Evolutionary conservation across 1,284 basidiomycete genomes (phyloP).

Genomic region (Moesziomyces parantarcticus): DNA sequence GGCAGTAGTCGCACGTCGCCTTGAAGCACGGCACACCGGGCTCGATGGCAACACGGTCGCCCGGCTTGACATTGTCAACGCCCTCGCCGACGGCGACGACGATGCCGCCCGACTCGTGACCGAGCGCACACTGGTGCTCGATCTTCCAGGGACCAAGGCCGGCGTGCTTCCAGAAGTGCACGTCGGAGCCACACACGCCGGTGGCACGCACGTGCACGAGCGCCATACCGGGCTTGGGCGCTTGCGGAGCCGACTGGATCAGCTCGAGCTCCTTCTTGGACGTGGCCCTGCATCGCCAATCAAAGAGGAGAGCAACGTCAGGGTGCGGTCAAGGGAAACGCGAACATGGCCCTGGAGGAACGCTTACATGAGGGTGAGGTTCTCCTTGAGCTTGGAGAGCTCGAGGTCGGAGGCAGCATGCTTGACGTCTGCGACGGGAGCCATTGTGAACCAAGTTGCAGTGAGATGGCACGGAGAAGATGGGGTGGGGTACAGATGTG

Average conservation of each 20-base stretch:
- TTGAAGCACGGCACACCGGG: constrained; percentile 70
- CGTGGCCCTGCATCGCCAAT: constrained; percentile 41
- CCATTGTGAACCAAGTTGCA: constrained; percentile 19
- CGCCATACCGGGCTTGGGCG: constrained; percentile 60
- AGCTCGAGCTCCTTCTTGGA: constrained; percentile 59
- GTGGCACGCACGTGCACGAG: constrained; percentile 64
- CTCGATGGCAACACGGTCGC: constrained; percentile 65
- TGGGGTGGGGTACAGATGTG: neutral
- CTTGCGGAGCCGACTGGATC: constrained; percentile 39
- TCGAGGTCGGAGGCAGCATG: constrained; percentile 16
- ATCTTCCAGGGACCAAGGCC: constrained; percentile 62
- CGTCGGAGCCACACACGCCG: constrained; percentile 66
- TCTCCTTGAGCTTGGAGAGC: constrained; percentile 53
- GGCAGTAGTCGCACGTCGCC: constrained; percentile 71
- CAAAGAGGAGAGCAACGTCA: neutral
- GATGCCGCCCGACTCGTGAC: constrained; percentile 64
- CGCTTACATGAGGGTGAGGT: constrained; percentile 50
- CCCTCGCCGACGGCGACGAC: constrained; percentile 63
- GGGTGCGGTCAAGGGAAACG: too few relatives aligned
- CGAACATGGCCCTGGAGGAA: too few relatives aligned
- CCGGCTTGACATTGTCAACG: constrained; percentile 55
- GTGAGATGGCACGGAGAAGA: neutral
- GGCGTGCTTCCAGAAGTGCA: constrained; percentile 72
- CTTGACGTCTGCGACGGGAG: constrained; percentile 41
- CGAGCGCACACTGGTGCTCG: constrained; percentile 56